Evolutionary conservation across 805 yeast species (phyloP).

Genomic region (Gaillardinia entomophila): DNA sequence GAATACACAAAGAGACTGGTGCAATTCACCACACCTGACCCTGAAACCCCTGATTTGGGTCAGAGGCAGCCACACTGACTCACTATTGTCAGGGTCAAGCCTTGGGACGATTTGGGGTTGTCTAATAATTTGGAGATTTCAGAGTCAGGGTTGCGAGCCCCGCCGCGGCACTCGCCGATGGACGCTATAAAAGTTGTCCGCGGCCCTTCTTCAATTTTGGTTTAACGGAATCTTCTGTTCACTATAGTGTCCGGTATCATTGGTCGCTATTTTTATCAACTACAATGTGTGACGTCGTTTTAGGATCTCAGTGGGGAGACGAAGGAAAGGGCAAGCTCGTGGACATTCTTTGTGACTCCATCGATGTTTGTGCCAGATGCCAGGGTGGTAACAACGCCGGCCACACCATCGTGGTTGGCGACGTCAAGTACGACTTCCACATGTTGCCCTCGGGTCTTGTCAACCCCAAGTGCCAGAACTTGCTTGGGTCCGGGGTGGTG

Average conservation of each 20-base stretch:
- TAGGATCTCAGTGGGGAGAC: slow-evolving; percentile 99
- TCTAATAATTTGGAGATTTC: too few relatives aligned
- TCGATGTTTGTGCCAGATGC: slow-evolving; percentile 96
- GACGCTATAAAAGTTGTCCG: too few relatives aligned
- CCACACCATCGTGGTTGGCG: slow-evolving; percentile 92
- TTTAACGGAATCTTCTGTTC: background rate
- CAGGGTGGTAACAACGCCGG: slow-evolving; percentile 99
- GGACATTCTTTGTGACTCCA: slow-evolving; percentile 87
- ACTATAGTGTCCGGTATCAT: background rate
- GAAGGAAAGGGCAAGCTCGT: slow-evolving; percentile 99
- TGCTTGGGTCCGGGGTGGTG: slow-evolving; percentile 95
- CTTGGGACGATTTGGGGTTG: too few relatives aligned
- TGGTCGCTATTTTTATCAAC: background rate
- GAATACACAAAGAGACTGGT: too few relatives aligned
- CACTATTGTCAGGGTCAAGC: too few relatives aligned
- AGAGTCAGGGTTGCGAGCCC: background rate
- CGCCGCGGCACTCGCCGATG: too few relatives aligned
- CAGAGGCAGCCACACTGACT: too few relatives aligned
- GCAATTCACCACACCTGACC: too few relatives aligned
- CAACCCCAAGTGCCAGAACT: slow-evolving; percentile 82
- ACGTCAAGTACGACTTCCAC: slow-evolving; percentile 91
- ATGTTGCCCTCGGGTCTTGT: slow-evolving; percentile 98
- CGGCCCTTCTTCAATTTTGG: background rate
- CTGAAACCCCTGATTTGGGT: too few relatives aligned
- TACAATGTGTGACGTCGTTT: slow-evolving; percentile 79